Evolutionary conservation across 1,284 basidiomycete species (phyloP), one percentile per base, ranked within the genome.

Genomic region (Microbotryum lychnidis-dioicae): DNA sequence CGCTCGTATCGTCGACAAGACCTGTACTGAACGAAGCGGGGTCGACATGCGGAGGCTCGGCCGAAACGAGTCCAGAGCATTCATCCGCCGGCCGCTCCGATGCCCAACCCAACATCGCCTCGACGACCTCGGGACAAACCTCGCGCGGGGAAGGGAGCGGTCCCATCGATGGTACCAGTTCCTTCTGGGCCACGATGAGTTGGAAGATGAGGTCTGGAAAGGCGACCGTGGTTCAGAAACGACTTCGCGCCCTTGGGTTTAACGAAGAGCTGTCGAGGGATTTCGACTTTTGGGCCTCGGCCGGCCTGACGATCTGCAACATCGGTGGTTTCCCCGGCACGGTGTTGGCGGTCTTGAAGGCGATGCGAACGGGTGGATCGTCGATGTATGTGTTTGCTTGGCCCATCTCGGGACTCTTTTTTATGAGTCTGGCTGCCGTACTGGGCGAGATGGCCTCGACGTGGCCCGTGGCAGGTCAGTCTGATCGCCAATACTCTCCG

Each of bases 331-430:
- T 69, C 7, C 67, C 65, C 7, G 71, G 71, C 1, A 63, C 65
- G 5, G 57, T 66, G 4, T 65, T 71, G 29, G 71, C 69, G 6
- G 67, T 72, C 27, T 51, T 71, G 21, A 70, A 69, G 12, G 67
- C 70, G 8, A 52, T 66, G 12, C 59, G 62, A n/a, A 62, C 62
- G n/a, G 71, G 71, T 14, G 71, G 71, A 14, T 65, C 65, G 4
- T 62, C 63, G 12, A 66, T 71, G 68, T 67, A 71, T 50, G 54
- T 64, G n/a, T 58, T 70, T 25, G 69, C 68, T 2, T 72, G 70
- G 70, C 71, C 71, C 4, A 21, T 72, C 21, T 66, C 66, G 8
- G 70, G 69, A n/a, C 57, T 72, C 25, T 71, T 70, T 60, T 71
- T 72, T 64, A 55, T 62, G 44, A 46, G 56, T n/a, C 50, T 71